phyloP scores from a whole-genome alignment of 2,329 filamentous ascomycete species.

The Hymenoscyphus linearis region DNA sequence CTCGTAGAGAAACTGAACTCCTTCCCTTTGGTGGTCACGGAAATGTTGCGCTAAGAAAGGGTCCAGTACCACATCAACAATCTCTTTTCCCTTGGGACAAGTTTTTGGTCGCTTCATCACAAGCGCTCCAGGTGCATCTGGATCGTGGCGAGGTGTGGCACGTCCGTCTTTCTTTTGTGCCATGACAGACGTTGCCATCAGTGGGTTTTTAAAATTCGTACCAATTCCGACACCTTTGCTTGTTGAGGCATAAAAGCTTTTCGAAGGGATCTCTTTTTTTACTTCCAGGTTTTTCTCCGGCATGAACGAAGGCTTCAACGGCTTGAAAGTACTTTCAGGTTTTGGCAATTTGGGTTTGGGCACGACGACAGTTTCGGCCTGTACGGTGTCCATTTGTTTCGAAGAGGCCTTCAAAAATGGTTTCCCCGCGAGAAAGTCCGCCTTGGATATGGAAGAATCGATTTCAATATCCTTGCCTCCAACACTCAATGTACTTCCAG shows the following conservation, averaged over 20 bases:
- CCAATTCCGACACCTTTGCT: constrained; percentile 37
- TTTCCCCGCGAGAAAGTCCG: constrained; percentile 50
- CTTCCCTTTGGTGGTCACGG: constrained; percentile 63
- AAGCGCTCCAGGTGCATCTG: constrained; percentile 51
- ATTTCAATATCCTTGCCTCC: constrained; percentile 65
- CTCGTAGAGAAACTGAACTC: constrained; percentile 67
- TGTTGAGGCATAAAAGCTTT: constrained; percentile 32
- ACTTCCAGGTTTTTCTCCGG: constrained; percentile 14
- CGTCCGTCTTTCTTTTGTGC: constrained; percentile 40
- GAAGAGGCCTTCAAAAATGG: constrained; percentile 35
- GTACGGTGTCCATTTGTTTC: constrained; percentile 13
- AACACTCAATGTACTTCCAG: constrained; percentile 56
- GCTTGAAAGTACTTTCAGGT: not conserved
- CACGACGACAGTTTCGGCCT: constrained; percentile 7
- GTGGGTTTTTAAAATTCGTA: constrained; percentile 55
- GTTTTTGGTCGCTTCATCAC: constrained; percentile 59
- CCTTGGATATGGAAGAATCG: constrained; percentile 53
- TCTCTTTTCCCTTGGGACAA: constrained; percentile 54
- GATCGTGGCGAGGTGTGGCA: constrained; percentile 61
- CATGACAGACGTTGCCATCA: constrained; percentile 48
- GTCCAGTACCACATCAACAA: constrained; percentile 70
- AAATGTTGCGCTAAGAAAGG: constrained; percentile 58
- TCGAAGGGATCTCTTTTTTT: constrained; percentile 33
- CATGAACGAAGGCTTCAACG: not conserved
- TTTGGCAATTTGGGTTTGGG: not conserved